Conservation (phyloP, 768 basidiomycete genomes). For the Lactifluus echinatus region DNA sequence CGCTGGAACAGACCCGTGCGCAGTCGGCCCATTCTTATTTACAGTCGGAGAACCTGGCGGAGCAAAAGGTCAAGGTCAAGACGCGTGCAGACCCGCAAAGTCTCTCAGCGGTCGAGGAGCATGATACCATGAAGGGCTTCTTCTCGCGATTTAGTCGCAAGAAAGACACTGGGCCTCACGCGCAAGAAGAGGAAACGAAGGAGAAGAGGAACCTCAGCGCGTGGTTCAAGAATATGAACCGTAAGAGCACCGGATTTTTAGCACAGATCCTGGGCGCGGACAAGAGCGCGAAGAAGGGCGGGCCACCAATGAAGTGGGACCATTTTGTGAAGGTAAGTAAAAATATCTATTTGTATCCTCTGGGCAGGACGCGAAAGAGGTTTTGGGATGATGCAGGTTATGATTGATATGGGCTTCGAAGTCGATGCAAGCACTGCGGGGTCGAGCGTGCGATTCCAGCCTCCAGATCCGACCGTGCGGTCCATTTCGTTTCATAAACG, state of each 20-base stretch:
- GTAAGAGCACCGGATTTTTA: constrained; percentile 21
- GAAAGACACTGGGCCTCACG: constrained; percentile 24
- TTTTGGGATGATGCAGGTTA: constrained; percentile 19
- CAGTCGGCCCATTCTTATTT: constrained; percentile 69
- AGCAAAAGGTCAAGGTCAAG: constrained; percentile 60
- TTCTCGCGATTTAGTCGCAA: constrained; percentile 43
- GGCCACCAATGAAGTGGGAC: constrained; percentile 28
- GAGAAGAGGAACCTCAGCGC: constrained; percentile 28
- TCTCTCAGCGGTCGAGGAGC: constrained; percentile 37
- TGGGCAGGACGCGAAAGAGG: not conserved
- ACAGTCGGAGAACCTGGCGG: constrained; percentile 37
- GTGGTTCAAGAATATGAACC: constrained; percentile 18
- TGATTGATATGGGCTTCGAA: constrained; percentile 27
- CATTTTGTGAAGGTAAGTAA: constrained; percentile 25
- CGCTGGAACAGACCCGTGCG: constrained; percentile 40
- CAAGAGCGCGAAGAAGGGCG: constrained; percentile 21
- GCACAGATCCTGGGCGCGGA: constrained; percentile 21
- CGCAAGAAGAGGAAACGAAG: constrained; percentile 23
- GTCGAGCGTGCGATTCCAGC: constrained; percentile 28
- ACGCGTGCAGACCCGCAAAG: constrained; percentile 53
- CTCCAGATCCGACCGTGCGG: constrained; percentile 20
- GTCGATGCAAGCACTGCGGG: constrained; percentile 26
- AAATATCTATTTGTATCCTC: not conserved
- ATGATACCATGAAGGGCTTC: constrained; percentile 36
- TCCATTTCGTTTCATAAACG: constrained; percentile 29